Evolutionary conservation across 129 eudicot genomes (phyloP).

Genomic region (Glebionis coronaria): DNA sequence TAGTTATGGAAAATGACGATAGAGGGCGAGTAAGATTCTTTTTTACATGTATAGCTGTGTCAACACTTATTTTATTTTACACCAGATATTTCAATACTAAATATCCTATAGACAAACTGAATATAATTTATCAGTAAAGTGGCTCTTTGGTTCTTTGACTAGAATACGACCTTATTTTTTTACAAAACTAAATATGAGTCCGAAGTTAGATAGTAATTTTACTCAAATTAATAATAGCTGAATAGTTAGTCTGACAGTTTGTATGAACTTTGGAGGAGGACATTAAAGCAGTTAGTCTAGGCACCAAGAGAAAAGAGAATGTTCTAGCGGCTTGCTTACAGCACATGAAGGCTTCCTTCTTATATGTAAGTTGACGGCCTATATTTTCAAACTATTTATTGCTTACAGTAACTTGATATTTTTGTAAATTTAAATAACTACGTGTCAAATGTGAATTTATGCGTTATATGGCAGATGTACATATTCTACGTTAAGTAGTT

Average conservation of each 20-base stretch:
- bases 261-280: slow-evolving; percentile 87
- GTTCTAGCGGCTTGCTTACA: slow-evolving; percentile 77
- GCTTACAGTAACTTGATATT: background rate
- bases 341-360: slow-evolving; percentile 79
- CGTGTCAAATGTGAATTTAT: no score
- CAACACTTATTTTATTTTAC: slow-evolving; percentile 2
- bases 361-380: slow-evolving; percentile 58
- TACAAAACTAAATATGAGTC: background rate
- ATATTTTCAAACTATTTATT: no score
- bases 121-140: no score
- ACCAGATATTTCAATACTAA: background rate
- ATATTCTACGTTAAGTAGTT: background rate
- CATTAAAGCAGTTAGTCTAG: slow-evolving; percentile 85
- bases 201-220: background rate
- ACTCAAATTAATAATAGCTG: background rate
- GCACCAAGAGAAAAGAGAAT: slow-evolving; percentile 69
- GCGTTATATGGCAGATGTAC: background rate
- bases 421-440: background rate
- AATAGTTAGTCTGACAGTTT: slow-evolving; percentile 19
- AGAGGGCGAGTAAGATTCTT: slow-evolving; percentile 69
- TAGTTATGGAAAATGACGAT: slow-evolving; percentile 95
- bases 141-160: background rate
- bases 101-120: no score
- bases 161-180: background rate
- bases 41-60: no score